These are phyloP conservation scores for Artemisia tridentata DNA, from an alignment of 129 eudicot species.

Conservation along the genomic window DNA sequence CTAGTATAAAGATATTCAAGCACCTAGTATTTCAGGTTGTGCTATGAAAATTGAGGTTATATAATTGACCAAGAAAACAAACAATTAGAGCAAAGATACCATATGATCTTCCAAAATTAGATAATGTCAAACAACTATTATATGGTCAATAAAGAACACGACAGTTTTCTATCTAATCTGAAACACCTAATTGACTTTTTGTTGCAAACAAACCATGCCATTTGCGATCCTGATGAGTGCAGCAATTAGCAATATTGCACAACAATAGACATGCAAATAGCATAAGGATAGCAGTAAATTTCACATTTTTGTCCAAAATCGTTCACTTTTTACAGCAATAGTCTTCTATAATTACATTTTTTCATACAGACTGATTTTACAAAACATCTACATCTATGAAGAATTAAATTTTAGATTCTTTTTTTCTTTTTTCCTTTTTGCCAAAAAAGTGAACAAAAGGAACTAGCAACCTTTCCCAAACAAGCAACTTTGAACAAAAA, in stretches of 20 bases:
- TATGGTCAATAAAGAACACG: not conserved
- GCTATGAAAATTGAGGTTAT: not conserved
- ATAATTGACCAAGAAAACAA: not conserved
- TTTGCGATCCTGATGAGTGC: not conserved
- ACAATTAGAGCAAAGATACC: not conserved
- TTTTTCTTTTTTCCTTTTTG: not conserved
- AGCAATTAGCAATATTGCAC: constrained; percentile 7
- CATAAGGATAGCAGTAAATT: not conserved
- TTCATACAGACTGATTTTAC: not conserved
- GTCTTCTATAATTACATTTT: not conserved
- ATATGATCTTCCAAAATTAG: constrained; percentile 3
- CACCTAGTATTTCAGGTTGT: constrained; percentile 9
- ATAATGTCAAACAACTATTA: not conserved
- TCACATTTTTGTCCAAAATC: constrained; percentile 2
- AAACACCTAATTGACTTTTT: constrained; percentile 6
- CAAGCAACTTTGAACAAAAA: constrained; percentile 8
- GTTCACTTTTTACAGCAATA: not conserved
- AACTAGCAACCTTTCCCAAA: not conserved
- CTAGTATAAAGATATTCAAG: constrained; percentile 7
- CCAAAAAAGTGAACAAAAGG: not conserved
- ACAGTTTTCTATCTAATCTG: not conserved
- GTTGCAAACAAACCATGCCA: constrained; percentile 2
- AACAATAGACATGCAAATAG: constrained; percentile 16
- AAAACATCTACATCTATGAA: not conserved
- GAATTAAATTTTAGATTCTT: not conserved